phyloP scores from a whole-genome alignment of 371 early-diverging fungal genomes.

The Actinomucor elegans region DNA sequence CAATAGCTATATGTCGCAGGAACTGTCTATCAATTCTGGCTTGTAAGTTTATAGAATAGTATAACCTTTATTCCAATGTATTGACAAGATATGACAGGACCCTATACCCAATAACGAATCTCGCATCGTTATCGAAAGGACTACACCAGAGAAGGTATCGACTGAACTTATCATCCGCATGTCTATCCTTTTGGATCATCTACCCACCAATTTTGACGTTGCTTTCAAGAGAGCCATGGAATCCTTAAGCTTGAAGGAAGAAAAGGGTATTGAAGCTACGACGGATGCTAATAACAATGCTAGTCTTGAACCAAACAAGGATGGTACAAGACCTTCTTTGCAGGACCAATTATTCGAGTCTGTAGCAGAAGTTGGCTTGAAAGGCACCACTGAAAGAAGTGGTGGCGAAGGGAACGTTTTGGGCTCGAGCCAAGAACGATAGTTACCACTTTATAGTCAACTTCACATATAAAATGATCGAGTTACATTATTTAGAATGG shows the following conservation, averaged over 20 bases:
- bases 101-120: constrained; percentile 35
- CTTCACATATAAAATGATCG: too few species aligned
- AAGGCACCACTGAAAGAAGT: constrained; percentile 18
- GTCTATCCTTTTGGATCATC: constrained; percentile 37
- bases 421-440: too few species aligned
- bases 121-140: constrained; percentile 38
- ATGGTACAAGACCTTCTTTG: background rate
- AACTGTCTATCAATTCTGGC: constrained; percentile 43
- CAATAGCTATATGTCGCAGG: constrained; percentile 42
- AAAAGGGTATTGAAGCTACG: too few species aligned
- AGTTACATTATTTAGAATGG: too few species aligned
- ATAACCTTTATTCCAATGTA: background rate
- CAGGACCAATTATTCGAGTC: constrained; percentile 9
- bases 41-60: constrained; percentile 7
- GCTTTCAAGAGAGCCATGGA: constrained; percentile 35
- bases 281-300: background rate
- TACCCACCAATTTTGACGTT: constrained; percentile 41
- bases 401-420: constrained; percentile 27
- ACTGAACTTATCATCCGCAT: constrained; percentile 30
- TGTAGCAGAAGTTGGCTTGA: constrained; percentile 21
- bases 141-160: constrained; percentile 32
- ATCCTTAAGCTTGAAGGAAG: background rate
- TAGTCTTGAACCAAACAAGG: background rate
- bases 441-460: too few species aligned
- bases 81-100: constrained; percentile 12